Base-by-base conservation (phyloP, 2,329 filamentous ascomycete genomes). In the Pseudocercospora musae region DNA sequence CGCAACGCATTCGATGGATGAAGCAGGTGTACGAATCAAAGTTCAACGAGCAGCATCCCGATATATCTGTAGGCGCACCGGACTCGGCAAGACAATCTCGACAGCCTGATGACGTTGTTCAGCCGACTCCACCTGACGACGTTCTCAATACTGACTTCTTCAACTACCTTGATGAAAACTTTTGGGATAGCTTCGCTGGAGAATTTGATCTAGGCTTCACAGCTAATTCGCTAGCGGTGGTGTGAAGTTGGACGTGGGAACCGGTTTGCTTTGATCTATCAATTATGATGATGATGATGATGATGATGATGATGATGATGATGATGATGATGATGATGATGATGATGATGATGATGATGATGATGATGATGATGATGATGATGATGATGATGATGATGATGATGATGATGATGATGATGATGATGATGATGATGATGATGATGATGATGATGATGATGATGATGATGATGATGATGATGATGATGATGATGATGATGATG, bases 1-100 rank as follows among this genome's bases (percentile, higher is more conserved):
- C 69, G 5, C 60, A 68, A 7, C 65, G 69, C 3, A 42, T 72
- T 1, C 62, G 69, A 13, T 73, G 66, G 63, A 70, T 72, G 68
- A 69, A 69, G 60, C 61, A 62, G 8, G 61, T 72, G 5, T 73
- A 70, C 57, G 69, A 72, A 15, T 49, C 66, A 4, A 69, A 69
- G 37, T 69, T 67, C 33, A 29, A 27, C n/a, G 59, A 63, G 11
- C 37, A 31, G 4, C 49, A 42, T 21, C 42, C 42, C 0, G 55
- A 50, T 11, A 9, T 37, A 60, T 46, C 21, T 9, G 49, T 21
- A 53, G 54, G 42, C 49, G 42, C 57, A 54, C 37, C 27, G 21
- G 46, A 55, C 3, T n/a, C 42, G 23, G 55, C 59, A 11, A 54
- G 60, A 37, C 56, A 57, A 29, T 40, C 60, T 8, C 57, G 53